Evolutionary conservation across 2,329 filamentous ascomycete genomes (phyloP).

Genomic region (Aspergillus proliferans): DNA sequence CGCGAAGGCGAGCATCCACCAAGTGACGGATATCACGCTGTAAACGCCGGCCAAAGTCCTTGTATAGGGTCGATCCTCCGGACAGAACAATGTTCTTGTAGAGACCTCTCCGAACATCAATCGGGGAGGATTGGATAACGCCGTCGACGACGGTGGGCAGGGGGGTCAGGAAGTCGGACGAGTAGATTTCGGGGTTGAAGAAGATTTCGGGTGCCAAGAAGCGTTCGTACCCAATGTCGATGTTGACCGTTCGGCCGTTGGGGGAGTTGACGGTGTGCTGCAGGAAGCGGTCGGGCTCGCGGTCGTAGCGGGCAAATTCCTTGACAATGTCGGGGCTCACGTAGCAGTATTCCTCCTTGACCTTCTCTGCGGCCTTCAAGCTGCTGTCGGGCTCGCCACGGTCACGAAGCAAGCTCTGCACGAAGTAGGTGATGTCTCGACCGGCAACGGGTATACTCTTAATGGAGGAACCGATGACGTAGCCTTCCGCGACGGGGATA

Average conservation of each 20-base stretch:
- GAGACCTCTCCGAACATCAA: conserved; percentile 90
- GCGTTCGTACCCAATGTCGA: conserved; percentile 95
- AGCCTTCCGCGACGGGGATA: conserved; percentile 95
- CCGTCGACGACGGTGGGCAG: conserved; percentile 90
- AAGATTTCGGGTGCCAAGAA: conserved; percentile 99
- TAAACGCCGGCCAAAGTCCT: conserved; percentile 92
- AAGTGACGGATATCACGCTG: conserved; percentile 96
- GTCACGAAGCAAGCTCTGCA: conserved; percentile 91
- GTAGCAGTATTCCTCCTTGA: conserved; percentile 98
- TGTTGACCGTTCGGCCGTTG: conserved; percentile 73
- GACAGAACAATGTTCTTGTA: conserved; percentile 99
- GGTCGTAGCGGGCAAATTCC: conserved; percentile 91
- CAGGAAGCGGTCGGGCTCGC: conserved; percentile 81
- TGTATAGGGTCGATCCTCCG: conserved; percentile 94
- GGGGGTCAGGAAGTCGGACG: conserved; percentile 94
- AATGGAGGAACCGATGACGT: conserved; percentile 97
- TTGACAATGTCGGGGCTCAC: conserved; percentile 98
- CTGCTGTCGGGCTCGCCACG: conserved; percentile 95
- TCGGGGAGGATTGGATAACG: conserved; percentile 95
- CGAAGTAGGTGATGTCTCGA: conserved; percentile 97
- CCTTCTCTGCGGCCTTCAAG: conserved; percentile 92
- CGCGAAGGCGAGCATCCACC: conserved; percentile 86
- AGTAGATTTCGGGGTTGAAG: conserved; percentile 99
- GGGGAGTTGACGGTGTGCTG: conserved; percentile 83
- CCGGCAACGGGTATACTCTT: conserved; percentile 98